phyloP scores from a whole-genome alignment of 768 basidiomycete genomes.

The Lactifluus rugatus region DNA sequence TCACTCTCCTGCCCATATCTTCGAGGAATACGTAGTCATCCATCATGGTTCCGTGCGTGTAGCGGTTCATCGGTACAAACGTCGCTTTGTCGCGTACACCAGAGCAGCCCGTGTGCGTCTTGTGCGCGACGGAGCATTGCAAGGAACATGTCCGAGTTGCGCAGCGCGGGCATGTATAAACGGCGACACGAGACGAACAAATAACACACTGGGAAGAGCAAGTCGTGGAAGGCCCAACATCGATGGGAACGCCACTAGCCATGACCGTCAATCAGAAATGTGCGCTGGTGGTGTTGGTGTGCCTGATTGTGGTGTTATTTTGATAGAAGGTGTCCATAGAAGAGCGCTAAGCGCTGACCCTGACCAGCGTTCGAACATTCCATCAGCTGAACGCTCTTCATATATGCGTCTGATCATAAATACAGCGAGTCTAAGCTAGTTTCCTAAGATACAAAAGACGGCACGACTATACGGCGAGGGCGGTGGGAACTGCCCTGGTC shows the following conservation, averaged over 20 bases:
- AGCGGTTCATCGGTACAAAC: constrained; percentile 75
- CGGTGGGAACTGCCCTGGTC: not conserved
- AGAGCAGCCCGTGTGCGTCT: constrained; percentile 47
- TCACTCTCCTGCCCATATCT: constrained; percentile 66
- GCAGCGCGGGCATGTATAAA: constrained; percentile 78
- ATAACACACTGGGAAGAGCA: constrained; percentile 11
- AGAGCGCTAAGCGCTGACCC: too few species aligned
- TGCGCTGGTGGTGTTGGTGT: too few species aligned
- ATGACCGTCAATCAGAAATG: not conserved
- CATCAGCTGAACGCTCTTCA: too few species aligned
- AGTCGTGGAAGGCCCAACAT: constrained; percentile 14
- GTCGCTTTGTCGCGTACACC: constrained; percentile 65
- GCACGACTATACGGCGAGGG: not conserved
- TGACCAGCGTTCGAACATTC: too few species aligned
- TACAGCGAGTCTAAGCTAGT: not conserved
- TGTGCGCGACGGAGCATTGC: constrained; percentile 60
- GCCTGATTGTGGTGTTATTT: too few species aligned
- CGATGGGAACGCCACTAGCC: not conserved
- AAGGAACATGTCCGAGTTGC: constrained; percentile 61
- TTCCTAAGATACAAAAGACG: not conserved
- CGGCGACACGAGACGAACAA: constrained; percentile 27
- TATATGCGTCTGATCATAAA: not conserved
- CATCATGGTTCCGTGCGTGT: constrained; percentile 82
- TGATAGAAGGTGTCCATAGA: too few species aligned
- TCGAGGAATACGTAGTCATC: constrained; percentile 84